Conservation (phyloP, 257 asterid species). For the Nemophila menziesii region DNA sequence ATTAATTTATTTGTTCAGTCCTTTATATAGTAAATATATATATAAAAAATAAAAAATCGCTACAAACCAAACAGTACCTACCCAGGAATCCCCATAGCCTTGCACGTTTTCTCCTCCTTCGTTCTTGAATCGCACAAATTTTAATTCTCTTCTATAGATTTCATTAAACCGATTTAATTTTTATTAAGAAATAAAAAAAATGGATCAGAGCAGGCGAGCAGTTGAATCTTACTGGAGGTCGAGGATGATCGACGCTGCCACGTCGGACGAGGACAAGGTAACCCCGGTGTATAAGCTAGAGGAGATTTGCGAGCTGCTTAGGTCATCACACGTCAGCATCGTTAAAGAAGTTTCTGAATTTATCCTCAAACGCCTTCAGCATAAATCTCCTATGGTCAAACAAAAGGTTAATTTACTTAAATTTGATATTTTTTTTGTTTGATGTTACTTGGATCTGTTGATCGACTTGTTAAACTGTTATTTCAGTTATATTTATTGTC, state of each 20-base stretch:
- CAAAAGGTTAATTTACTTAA: conserved; percentile 41
- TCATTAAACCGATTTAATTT: no score
- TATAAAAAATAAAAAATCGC: no score
- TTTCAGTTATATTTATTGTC: no score
- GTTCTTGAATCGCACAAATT: no score
- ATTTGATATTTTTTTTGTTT: neutral
- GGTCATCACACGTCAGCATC: conserved; percentile 67
- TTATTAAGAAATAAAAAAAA: conserved; percentile 5
- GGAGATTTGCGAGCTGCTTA: conserved; percentile 78
- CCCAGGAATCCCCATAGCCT: no score
- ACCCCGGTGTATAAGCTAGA: conserved; percentile 93
- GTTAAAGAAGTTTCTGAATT: conserved; percentile 84
- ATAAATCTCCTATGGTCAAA: conserved; percentile 82
- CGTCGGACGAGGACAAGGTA: conserved; percentile 93
- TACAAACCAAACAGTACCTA: no score
- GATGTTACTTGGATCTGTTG: neutral
- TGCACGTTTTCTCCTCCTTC: no score
- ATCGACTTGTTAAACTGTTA: no score
- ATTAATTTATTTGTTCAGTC: no score
- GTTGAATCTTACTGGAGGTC: conserved; percentile 99
- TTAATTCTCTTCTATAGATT: no score
- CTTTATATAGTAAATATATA: no score
- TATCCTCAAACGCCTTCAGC: conserved; percentile 86
- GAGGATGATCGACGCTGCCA: conserved; percentile 67
- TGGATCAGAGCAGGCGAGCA: conserved; percentile 98